phyloP scores from a whole-genome alignment of 2,329 filamentous ascomycete species.

The Chaetomium sp. region DNA sequence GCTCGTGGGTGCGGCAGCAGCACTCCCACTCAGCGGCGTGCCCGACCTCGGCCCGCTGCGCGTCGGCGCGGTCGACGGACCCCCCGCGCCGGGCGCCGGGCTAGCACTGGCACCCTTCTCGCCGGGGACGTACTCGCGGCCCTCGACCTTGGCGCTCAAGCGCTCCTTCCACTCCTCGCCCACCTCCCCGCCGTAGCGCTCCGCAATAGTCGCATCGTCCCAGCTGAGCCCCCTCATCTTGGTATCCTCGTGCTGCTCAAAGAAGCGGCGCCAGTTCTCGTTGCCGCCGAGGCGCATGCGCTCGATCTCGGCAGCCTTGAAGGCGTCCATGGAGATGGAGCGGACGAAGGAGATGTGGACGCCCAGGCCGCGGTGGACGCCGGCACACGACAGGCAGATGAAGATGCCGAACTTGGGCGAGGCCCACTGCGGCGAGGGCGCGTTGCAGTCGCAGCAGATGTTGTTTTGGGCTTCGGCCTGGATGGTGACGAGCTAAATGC shows the following conservation, averaged over 20 bases:
- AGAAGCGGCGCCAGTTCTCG: constrained; percentile 82
- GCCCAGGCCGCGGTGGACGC: constrained; percentile 89
- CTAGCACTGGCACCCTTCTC: constrained; percentile 52
- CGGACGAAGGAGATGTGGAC: constrained; percentile 99
- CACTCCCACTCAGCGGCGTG: constrained; percentile 42
- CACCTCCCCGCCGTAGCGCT: constrained; percentile 84
- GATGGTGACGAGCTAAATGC: constrained; percentile 75
- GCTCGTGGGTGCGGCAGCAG: constrained; percentile 24
- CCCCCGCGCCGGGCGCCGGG: constrained; percentile 34
- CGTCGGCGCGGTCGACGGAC: background rate
- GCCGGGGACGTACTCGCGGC: constrained; percentile 77
- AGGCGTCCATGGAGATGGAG: constrained; percentile 97
- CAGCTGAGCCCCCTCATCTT: constrained; percentile 70
- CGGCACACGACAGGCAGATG: constrained; percentile 95
- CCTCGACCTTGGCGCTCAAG: constrained; percentile 83
- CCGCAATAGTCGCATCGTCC: constrained; percentile 86
- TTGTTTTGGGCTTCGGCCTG: constrained; percentile 90
- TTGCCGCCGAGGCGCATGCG: constrained; percentile 94
- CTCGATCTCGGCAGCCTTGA: constrained; percentile 89
- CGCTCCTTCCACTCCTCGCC: constrained; percentile 96
- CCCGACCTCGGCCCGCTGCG: constrained; percentile 44
- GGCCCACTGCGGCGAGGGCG: constrained; percentile 97
- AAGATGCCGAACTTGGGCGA: constrained; percentile 97
- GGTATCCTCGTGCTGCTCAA: constrained; percentile 70
- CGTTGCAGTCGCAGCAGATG: constrained; percentile 90